A percentile compares a stretch with the other conserved stretches of the same genome.
phyloP scores from a whole-genome alignment of 495 filamentous ascomycete species.

The Penicillium roqueforti region DNA sequence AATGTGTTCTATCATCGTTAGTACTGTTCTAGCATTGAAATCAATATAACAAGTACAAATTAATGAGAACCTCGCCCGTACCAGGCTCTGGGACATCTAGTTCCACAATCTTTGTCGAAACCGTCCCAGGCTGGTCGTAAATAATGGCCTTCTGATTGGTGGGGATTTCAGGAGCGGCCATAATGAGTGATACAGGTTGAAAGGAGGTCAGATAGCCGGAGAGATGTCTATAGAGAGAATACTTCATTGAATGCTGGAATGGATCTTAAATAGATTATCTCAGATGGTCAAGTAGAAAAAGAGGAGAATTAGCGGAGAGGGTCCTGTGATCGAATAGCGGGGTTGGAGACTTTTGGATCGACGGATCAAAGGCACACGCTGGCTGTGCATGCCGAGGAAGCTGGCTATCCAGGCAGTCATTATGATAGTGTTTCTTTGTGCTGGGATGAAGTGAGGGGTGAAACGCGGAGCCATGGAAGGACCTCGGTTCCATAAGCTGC shows the following conservation, averaged over 20 bases:
- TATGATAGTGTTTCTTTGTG: background rate
- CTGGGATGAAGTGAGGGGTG: background rate
- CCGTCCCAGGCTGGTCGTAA: conserved; percentile 64
- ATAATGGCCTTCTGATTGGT: conserved; percentile 63
- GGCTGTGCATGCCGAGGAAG: background rate
- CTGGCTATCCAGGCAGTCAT: background rate
- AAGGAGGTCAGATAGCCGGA: background rate
- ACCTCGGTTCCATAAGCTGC: background rate
- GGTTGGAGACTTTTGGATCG: background rate
- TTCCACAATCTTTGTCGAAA: conserved; percentile 65
- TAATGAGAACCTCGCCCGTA: conserved; percentile 60
- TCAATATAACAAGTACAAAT: conserved; percentile 42
- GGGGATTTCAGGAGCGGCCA: conserved; percentile 45
- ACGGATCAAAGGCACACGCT: background rate
- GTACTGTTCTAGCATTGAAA: background rate
- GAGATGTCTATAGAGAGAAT: background rate
- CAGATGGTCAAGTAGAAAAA: background rate
- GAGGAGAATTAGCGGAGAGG: background rate
- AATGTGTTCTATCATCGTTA: conserved; percentile 51
- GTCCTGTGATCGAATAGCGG: background rate
- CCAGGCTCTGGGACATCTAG: conserved; percentile 64
- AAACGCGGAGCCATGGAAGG: background rate
- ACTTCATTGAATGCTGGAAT: background rate
- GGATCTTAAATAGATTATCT: background rate
- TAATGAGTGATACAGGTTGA: conserved; percentile 3